Evolutionary conservation across 176 grass and related monocot species (phyloP), one percentile per base, ranked within the genome.

Genomic region (Dendrocalamus sinicus): DNA sequence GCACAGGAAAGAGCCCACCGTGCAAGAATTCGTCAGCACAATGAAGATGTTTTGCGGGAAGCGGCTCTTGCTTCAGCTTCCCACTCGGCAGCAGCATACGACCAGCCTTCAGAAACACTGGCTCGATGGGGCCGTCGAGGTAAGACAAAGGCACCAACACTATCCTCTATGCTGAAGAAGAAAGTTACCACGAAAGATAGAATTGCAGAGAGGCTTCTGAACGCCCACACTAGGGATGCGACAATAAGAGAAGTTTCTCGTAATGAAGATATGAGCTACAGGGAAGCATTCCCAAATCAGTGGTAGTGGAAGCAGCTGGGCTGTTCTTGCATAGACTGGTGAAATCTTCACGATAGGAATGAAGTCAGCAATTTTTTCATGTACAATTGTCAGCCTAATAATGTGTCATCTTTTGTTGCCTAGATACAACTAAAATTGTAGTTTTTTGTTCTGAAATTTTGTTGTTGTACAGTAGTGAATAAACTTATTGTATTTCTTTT

Each of bases 121-220:
- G 47, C 61, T 48, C 85, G 81, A 67, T 67, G 41, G 32, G 86
- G 83, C 23, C 80, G 65, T 3, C 73, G 57, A 67, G 79, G 23
- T 48, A 94, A 87, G 67, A 44, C 46, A 13, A 98, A 98, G 90
- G 92, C 80, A 48, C 88, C 83, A 75, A 92, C 93, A 59, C 77
- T 95, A 64, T 88, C 93, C 15, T 98, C 91, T 9, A 95, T 98
- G 96, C 83, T 98, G 83, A 94, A 95, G 78, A 98, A 92, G 84
- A 98, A 95, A 91, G 78, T 91, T 81, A 94, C 91, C 50, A 61
- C 78, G 40, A 98, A 92, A 86, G 93, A 95, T 90, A 95, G 93
- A 81, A 89, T 98, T 90, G 59, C 86, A 22, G 86, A 87, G 67
- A 95, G 89, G 86, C 90, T 98, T 84, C 70, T 95, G 51, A 93